Base-by-base conservation (phyloP, 2,329 filamentous ascomycete genomes). In the Phoma sp. region DNA sequence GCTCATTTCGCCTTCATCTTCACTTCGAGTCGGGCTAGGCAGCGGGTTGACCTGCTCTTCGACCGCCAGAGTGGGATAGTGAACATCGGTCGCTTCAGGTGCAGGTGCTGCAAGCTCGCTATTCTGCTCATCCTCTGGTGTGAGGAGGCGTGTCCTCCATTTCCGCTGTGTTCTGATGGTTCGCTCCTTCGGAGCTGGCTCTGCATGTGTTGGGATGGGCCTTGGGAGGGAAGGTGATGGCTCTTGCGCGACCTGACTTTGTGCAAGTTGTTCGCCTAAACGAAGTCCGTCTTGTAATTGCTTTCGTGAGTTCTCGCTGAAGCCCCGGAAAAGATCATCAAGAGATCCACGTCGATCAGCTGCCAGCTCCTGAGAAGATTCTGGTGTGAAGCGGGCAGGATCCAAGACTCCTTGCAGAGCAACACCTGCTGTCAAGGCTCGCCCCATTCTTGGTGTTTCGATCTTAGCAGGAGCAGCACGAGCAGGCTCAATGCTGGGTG, bases 311-410 rank as follows among this genome's bases (percentile, higher is more conserved):
- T 72, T 69, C 43, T 74, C 69, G 46, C 74, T 73, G 55, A 77
- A 78, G 2, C 73, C 74, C 26, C 68, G 67, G 59, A 77, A 77
- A 1, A 75, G 57, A 40, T 74, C 68, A 25, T 76, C 71, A 2
- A 76, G 63, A 25, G 60, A 59, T 29, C 58, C 64, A 29, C 59
- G 66, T 34, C 64, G 65, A 47, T 64, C 62, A 9, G 61, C 56
- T 11, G 57, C 36, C 32, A 53, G 46, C 56, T 59, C 60, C 30
- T 66, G 62, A 20, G 65, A 59, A 37, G 65, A 57, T 33, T 67
- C 58, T 14, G 71, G 69, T 11, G 71, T 73, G 7, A 64, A 47
- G 21, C 66, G 66, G 46, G 28, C 57, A 5, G 69, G 68, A 50
- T 74, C 71, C 15, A 76, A 32, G 6, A 74, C 52, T 11, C 72